These are phyloP conservation scores for Phytophthora melonis DNA, from an alignment of 352 stramenopile species.

Conservation along the genomic window DNA sequence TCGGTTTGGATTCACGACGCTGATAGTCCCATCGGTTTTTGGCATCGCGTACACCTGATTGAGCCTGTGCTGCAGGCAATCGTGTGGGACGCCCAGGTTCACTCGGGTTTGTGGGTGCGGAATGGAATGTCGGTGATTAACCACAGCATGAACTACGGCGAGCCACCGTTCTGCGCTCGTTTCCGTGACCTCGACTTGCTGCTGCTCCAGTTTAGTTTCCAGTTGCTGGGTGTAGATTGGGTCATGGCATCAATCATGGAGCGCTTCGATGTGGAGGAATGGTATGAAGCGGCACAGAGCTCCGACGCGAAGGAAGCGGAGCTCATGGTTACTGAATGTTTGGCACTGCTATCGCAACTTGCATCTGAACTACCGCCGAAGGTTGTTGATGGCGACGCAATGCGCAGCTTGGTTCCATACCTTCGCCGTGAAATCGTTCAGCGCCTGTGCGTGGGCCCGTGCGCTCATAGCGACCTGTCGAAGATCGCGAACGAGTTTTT, in stretches of 20 bases:
- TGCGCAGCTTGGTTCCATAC: slow-evolving; percentile 76
- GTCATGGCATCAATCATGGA: slow-evolving; percentile 79
- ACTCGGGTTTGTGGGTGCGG: slow-evolving; percentile 85
- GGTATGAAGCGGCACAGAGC: slow-evolving; percentile 58
- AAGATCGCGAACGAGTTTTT: slow-evolving; percentile 90
- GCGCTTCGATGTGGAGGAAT: slow-evolving; percentile 73
- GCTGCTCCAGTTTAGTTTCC: slow-evolving; percentile 82
- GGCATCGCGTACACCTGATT: slow-evolving; percentile 84
- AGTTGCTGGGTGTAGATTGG: slow-evolving; percentile 78
- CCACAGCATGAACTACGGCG: slow-evolving; percentile 92
- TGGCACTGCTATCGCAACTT: slow-evolving; percentile 80
- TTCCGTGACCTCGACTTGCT: slow-evolving; percentile 88
- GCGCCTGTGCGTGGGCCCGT: slow-evolving; percentile 82
- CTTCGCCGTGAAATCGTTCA: slow-evolving; percentile 82
- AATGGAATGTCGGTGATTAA: slow-evolving; percentile 89
- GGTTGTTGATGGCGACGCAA: slow-evolving; percentile 48
- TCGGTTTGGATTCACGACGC: slow-evolving; percentile 70
- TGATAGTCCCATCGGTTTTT: slow-evolving; percentile 76
- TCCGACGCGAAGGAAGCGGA: slow-evolving; percentile 61
- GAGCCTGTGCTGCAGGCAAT: slow-evolving; percentile 83
- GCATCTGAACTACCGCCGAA: slow-evolving; percentile 82
- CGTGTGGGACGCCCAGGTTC: slow-evolving; percentile 90
- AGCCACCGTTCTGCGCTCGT: slow-evolving; percentile 85
- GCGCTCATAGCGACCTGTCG: slow-evolving; percentile 84
- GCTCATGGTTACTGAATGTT: slow-evolving; percentile 84